Conservation (phyloP, 768 basidiomycete species). For the Crassisporium funariophilum region DNA sequence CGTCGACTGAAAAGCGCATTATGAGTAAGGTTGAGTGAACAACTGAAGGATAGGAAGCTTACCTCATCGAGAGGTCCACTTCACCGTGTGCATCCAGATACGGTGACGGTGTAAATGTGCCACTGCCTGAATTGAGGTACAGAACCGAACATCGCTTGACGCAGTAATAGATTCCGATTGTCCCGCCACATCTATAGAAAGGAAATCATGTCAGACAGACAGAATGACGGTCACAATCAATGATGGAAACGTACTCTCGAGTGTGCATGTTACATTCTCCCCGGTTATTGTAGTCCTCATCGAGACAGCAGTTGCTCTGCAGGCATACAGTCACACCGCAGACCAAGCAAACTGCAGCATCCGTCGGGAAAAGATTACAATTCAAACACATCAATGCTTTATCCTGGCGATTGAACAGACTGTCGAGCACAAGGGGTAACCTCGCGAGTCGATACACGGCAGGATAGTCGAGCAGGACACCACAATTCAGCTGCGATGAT, state of each 20-base stretch:
- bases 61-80: constrained; percentile 91
- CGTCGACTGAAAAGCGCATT: constrained; percentile 50
- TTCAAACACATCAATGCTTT: constrained; percentile 72
- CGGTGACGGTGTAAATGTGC: constrained; percentile 86
- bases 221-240: background rate
- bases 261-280: constrained; percentile 98
- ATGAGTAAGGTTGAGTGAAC: constrained; percentile 2
- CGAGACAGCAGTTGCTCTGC: constrained; percentile 90
- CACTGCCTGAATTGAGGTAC: constrained; percentile 86
- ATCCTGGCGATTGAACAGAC: constrained; percentile 74
- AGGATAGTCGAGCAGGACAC: constrained; percentile 81
- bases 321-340: constrained; percentile 89
- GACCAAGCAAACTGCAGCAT: constrained; percentile 89
- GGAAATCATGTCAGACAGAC: constrained; percentile 1
- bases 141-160: constrained; percentile 90
- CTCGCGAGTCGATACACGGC: constrained; percentile 79
- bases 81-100: constrained; percentile 96
- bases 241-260: constrained; percentile 69
- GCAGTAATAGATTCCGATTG: constrained; percentile 86
- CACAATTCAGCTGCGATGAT: constrained; percentile 76
- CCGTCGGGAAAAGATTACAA: constrained; percentile 78
- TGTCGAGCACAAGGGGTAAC: constrained; percentile 82
- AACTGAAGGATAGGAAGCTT: constrained; percentile 20
- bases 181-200: constrained; percentile 78
- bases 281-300: constrained; percentile 58